Conservation (phyloP, 495 filamentous ascomycete genomes). For the Physcia stellaris region DNA sequence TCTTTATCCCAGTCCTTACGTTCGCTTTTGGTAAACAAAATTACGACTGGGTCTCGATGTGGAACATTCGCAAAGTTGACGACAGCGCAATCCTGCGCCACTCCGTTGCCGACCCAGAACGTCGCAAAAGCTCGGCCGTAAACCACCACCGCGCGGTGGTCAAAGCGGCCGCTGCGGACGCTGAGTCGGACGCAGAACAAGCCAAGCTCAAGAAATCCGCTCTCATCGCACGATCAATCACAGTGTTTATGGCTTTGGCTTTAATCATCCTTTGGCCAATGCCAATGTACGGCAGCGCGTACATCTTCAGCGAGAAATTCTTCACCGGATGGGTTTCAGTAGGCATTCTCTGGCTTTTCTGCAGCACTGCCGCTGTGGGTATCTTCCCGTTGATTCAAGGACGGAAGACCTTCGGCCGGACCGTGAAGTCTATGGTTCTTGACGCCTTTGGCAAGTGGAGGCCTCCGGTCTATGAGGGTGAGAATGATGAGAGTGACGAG, state of each 20-base stretch:
- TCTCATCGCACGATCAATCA: slow-evolving; percentile 66
- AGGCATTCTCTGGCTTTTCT: slow-evolving; percentile 81
- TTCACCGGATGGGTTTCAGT: slow-evolving; percentile 87
- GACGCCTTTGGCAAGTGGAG: slow-evolving; percentile 50
- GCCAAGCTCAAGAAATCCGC: slow-evolving; percentile 41
- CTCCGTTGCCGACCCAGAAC: slow-evolving; percentile 59
- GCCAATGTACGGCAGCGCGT: slow-evolving; percentile 78
- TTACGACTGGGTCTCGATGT: slow-evolving; percentile 87
- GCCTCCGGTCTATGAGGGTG: slow-evolving; percentile 1
- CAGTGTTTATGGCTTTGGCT: slow-evolving; percentile 58
- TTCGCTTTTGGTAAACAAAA: slow-evolving; percentile 59
- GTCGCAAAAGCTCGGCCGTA: slow-evolving; percentile 9
- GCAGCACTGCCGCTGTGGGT: slow-evolving; percentile 56
- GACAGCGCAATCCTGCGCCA: slow-evolving; percentile 61
- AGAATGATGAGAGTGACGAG: slow-evolving; percentile 4
- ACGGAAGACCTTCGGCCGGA: slow-evolving; percentile 48
- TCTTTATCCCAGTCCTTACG: slow-evolving; percentile 72
- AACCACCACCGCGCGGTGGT: neutral
- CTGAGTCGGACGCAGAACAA: slow-evolving; percentile 28
- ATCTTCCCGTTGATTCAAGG: slow-evolving; percentile 79
- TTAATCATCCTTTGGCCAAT: slow-evolving; percentile 88
- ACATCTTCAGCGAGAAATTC: slow-evolving; percentile 82
- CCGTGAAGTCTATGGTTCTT: slow-evolving; percentile 48
- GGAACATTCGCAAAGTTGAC: slow-evolving; percentile 67
- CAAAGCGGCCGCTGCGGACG: slow-evolving; percentile 33